Evolutionary conservation across 2,329 filamentous ascomycete genomes (phyloP).

Genomic region (Diaporthe aspalathi): DNA sequence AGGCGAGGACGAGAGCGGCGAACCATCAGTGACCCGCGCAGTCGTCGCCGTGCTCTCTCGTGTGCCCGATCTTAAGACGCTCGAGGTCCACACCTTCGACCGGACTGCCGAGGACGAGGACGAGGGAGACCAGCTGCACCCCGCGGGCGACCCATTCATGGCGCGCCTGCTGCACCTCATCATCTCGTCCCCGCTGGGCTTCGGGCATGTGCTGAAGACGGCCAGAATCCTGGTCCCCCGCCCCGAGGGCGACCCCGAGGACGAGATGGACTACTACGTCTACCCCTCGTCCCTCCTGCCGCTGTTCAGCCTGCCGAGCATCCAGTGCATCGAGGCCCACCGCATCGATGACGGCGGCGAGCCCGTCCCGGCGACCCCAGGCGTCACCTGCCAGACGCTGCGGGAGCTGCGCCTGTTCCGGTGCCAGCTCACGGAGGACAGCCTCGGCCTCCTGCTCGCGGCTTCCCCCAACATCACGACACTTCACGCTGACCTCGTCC

Average conservation of each 20-base stretch:
- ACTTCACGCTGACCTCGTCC: background rate
- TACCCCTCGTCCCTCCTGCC: background rate
- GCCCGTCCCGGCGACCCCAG: background rate
- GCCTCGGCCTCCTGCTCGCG: background rate
- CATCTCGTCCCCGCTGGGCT: background rate
- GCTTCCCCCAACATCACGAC: background rate
- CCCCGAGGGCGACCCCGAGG: background rate
- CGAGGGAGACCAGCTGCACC: background rate
- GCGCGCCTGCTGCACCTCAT: background rate
- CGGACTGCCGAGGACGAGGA: background rate
- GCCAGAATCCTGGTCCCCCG: background rate
- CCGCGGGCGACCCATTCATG: background rate
- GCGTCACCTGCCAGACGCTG: background rate
- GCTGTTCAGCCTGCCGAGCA: background rate
- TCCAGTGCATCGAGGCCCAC: conserved; percentile 13
- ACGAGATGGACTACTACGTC: conserved; percentile 22
- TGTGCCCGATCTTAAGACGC: background rate
- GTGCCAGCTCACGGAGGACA: background rate
- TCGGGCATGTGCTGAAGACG: background rate
- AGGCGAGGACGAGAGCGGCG: background rate
- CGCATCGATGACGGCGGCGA: background rate
- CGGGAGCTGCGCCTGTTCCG: conserved; percentile 1
- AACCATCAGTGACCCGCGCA: background rate
- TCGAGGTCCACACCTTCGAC: background rate
- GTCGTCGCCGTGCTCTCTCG: background rate